Evolutionary conservation across 1,284 basidiomycete genomes (phyloP), one percentile per base, ranked within the genome.

Genomic region (Heterobasidion occidentale): DNA sequence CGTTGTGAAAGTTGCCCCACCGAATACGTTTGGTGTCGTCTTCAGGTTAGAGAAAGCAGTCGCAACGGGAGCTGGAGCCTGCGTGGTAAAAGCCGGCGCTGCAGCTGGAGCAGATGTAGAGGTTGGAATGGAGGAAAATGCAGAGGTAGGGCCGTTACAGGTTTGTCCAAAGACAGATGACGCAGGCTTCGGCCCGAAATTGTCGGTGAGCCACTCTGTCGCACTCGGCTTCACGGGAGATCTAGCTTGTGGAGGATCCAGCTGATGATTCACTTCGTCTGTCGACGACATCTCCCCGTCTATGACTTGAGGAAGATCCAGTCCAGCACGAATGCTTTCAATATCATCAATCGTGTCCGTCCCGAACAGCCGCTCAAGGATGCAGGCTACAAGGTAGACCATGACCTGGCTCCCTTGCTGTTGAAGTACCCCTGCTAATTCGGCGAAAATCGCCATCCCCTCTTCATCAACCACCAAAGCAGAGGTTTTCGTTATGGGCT

Each of bases 341-440:
- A 95, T 88, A 55, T 84, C 77, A 7, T 88, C 85, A 58, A 90
- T 83, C 12, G 79, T 82, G 60, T 86, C 87, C 68, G 80, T 77
- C 58, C 88, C 87, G 66, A 90, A 89, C 20, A 85, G 70, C 27
- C 80, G 68, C 67, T 90, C 88, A 53, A 90, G 70, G 54, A 90
- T 79, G 65, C 88, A 90, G 0, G 86, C 88, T 19, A 89, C 80
- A 17, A 90, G 78, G 62, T 85, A 90, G 7, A 86, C 82, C 84
- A 89, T 88, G 34, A 83, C 79, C 17, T 76, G 69, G 59, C 77
- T 83, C 49, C 83, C 82, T 61, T 80, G 76, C 51, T 81, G 75
- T 34, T 76, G 74, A 9, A 88, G 74, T 20, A 81, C 78, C 8
- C 64, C 67, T 5, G 74, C 86, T 20, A 83, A 76, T 65, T 80